These are phyloP conservation scores for Lactifluus rugatus DNA, from an alignment of 768 basidiomycete species.

Conservation along the genomic window DNA sequence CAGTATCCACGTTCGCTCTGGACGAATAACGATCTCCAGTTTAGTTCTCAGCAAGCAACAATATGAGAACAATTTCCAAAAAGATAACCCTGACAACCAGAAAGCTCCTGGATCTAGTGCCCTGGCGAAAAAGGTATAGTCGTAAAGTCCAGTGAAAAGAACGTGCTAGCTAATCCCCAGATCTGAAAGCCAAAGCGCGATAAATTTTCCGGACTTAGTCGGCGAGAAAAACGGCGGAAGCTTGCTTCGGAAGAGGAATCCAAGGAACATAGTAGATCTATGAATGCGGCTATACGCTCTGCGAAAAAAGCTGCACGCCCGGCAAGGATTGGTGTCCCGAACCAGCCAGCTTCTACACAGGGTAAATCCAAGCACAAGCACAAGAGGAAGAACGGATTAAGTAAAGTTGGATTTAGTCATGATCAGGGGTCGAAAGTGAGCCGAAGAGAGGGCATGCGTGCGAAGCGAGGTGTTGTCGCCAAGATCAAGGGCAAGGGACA, in stretches of 20 bases:
- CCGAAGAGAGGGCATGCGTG: constrained; percentile 49
- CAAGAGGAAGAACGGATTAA: constrained; percentile 17
- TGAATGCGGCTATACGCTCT: constrained; percentile 71
- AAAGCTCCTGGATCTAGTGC: constrained; percentile 23
- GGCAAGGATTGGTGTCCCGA: constrained; percentile 58
- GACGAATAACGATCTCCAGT: background rate
- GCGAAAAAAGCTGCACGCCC: constrained; percentile 76
- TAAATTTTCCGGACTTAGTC: constrained; percentile 74
- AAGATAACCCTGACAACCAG: constrained; percentile 31
- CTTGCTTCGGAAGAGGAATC: constrained; percentile 75
- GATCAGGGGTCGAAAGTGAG: constrained; percentile 43
- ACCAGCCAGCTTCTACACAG: constrained; percentile 29
- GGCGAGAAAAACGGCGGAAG: constrained; percentile 80
- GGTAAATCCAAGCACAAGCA: constrained; percentile 19
- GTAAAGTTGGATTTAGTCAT: constrained; percentile 42
- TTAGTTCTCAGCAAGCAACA: constrained; percentile 68
- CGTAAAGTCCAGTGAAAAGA: background rate
- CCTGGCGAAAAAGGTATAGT: constrained; percentile 28
- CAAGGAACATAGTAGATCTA: constrained; percentile 44
- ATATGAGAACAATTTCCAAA: constrained; percentile 48
- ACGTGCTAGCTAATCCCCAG: background rate
- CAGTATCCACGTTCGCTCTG: background rate
- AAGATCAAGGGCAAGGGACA: constrained; percentile 42
- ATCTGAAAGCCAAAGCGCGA: constrained; percentile 57
- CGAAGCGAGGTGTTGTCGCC: constrained; percentile 51